A percentile compares a stretch with the other conserved stretches of the same genome.
phyloP scores from a whole-genome alignment of 2,329 filamentous ascomycete species.

The Alternaria postmessia region DNA sequence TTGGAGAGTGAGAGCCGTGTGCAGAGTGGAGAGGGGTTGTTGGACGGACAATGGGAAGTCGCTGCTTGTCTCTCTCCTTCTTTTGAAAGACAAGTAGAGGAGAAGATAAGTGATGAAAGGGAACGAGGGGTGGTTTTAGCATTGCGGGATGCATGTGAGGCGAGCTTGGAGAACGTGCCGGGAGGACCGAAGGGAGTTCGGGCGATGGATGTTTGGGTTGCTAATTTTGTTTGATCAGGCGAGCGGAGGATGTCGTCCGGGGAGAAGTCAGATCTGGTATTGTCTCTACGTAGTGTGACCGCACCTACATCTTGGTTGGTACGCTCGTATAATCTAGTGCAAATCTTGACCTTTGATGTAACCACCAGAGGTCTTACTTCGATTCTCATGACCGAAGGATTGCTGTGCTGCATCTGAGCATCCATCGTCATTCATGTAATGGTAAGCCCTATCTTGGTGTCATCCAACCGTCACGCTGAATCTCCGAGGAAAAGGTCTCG shows the following conservation, averaged over 20 bases:
- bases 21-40: conserved; percentile 51
- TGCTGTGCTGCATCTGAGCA: neutral
- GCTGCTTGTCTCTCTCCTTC: conserved; percentile 22
- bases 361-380: neutral
- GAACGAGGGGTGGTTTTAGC: conserved; percentile 24
- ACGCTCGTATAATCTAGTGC: neutral
- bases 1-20: conserved; percentile 51
- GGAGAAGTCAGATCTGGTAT: neutral
- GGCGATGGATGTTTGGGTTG: conserved; percentile 33
- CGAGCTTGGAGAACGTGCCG: conserved; percentile 22
- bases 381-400: neutral
- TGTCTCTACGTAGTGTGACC: neutral
- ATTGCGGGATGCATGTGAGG: conserved; percentile 30
- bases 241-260: neutral
- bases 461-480: too few relatives aligned
- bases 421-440: neutral
- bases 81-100: conserved; percentile 26
- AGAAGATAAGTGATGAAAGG: conserved; percentile 23
- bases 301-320: neutral
- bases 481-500: too few relatives aligned
- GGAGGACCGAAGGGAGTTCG: conserved; percentile 23
- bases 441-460: too few relatives aligned
- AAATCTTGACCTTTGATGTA: neutral
- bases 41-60: conserved; percentile 55
- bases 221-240: conserved; percentile 25